Evolutionary conservation across 2,329 filamentous ascomycete genomes (phyloP).

Genomic region (Venturia carpophila): DNA sequence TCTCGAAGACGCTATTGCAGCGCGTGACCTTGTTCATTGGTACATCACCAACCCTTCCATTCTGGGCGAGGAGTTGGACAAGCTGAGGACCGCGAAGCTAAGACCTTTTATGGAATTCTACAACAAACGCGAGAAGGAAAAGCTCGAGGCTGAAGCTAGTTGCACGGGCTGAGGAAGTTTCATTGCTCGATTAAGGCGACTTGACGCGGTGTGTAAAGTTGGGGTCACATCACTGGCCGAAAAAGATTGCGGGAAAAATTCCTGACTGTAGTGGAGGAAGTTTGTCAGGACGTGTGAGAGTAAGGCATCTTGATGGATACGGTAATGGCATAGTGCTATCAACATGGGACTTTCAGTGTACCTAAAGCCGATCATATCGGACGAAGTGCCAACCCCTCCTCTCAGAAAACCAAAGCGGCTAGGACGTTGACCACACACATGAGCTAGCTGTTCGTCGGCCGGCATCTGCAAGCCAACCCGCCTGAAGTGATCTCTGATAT

Average conservation of each 20-base stretch:
- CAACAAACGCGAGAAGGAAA: background rate
- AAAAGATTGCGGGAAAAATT: background rate
- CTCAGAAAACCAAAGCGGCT: no score
- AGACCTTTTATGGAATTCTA: background rate
- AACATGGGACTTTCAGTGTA: no score
- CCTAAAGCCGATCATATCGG: no score
- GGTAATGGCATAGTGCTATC: no score
- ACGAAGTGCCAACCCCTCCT: no score
- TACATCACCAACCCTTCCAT: slow-evolving; percentile 2
- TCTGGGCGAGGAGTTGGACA: background rate
- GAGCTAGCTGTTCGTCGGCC: no score
- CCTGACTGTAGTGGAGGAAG: background rate
- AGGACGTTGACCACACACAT: no score
- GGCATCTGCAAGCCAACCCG: no score
- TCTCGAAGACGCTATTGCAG: slow-evolving; percentile 40
- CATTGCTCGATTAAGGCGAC: background rate
- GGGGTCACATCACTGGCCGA: background rate
- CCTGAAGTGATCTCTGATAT: no score
- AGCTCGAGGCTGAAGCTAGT: background rate
- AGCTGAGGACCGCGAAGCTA: background rate
- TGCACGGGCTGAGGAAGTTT: background rate
- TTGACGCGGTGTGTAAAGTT: no score
- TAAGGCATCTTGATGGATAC: no score
- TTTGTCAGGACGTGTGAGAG: background rate
- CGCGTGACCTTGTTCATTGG: slow-evolving; percentile 38